Base-by-base conservation (phyloP, 106 monocot species). In the Alisma plantagoaquatica region DNA sequence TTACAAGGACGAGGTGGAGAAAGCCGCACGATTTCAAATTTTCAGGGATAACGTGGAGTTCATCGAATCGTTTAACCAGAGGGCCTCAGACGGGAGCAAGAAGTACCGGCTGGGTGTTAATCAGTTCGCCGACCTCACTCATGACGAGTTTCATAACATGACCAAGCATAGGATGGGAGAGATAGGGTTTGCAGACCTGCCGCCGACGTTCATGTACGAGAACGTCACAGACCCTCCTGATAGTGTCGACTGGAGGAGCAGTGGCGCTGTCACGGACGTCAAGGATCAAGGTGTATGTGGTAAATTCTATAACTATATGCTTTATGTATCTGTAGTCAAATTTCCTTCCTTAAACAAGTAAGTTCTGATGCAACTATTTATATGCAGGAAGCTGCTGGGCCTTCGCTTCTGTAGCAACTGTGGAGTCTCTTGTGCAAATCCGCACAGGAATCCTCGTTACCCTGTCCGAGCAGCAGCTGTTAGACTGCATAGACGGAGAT, bases 371-470 rank as follows among this genome's bases (percentile, higher is more conserved):
- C n/a, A n/a, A n/a, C n/a, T n/a, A n/a, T n/a, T n/a, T n/a, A n/a
- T n/a, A n/a, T 67, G 19, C 20, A 83, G 83, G 83, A 24, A 71
- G 78, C 20, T 83, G 83, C 19, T 83, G 78, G 83, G 78, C 74
- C 5, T 78, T 83, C 48, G 76, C 78, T 0, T 66, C 74, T 1
- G 68, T 75, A 0, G 83, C 33, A 1, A 57, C 74, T 0, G 73
- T 75, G 41, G 75, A 84, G 43, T 70, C 77, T 0, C 75, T 84
- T 33, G 69, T 67, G 31, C 17, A 78, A 46, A 72, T 84, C 59
- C 75, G 47, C 30, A 79, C 79, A 1, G 54, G 66, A n/a, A 15
- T 66, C 15, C 60, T 78, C 0, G 27, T 84, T 16, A 68, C 78
- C 2, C 33, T 84, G 26, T 84, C 84, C 3, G 77, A 82, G 42